A percentile compares a stretch with the other conserved stretches of the same genome.
phyloP scores from a whole-genome alignment of 306 rosid genomes.

The Pueraria montana region DNA sequence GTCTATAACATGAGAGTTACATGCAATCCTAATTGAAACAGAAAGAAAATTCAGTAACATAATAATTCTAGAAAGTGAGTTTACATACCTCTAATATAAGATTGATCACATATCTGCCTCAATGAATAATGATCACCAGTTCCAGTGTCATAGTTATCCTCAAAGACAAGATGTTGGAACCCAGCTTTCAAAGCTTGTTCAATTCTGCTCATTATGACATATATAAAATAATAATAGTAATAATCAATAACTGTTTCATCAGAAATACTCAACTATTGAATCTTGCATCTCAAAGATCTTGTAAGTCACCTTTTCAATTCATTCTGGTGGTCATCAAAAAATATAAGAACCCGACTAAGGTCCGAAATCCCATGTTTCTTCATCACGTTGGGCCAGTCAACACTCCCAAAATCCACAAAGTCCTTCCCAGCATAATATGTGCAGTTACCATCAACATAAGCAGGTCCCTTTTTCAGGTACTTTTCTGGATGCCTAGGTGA shows the following conservation, averaged over 20 bases:
- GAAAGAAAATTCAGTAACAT: slow-evolving; percentile 9
- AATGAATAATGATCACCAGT: slow-evolving; percentile 98
- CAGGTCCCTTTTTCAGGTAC: slow-evolving; percentile 94
- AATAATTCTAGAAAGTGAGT: slow-evolving; percentile 28
- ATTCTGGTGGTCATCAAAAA: slow-evolving; percentile 97
- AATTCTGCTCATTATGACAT: slow-evolving; percentile 67
- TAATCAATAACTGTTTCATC: slow-evolving; percentile 49
- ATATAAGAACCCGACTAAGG: slow-evolving; percentile 78
- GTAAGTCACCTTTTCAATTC: slow-evolving; percentile 84
- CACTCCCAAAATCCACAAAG: slow-evolving; percentile 92
- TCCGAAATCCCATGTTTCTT: slow-evolving; percentile 73
- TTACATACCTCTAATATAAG: slow-evolving; percentile 83
- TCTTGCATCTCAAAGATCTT: slow-evolving; percentile 36
- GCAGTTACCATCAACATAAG: slow-evolving; percentile 94
- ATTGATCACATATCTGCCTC: slow-evolving; percentile 97
- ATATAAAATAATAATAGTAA: slow-evolving; percentile 14
- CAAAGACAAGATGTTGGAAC: slow-evolving; percentile 92
- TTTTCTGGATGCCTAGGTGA: slow-evolving; percentile 97
- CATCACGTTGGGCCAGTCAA: slow-evolving; percentile 81
- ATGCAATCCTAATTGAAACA: slow-evolving; percentile 14
- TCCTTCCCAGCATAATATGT: slow-evolving; percentile 96
- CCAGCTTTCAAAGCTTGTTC: slow-evolving; percentile 90
- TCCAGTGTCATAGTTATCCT: slow-evolving; percentile 99
- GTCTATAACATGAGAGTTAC: slow-evolving; percentile 8
- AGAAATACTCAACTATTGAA: slow-evolving; percentile 31